These are phyloP conservation scores for Papiliotrema nemorosa DNA, from an alignment of 1,284 basidiomycete genomes.

Conservation along the genomic window DNA sequence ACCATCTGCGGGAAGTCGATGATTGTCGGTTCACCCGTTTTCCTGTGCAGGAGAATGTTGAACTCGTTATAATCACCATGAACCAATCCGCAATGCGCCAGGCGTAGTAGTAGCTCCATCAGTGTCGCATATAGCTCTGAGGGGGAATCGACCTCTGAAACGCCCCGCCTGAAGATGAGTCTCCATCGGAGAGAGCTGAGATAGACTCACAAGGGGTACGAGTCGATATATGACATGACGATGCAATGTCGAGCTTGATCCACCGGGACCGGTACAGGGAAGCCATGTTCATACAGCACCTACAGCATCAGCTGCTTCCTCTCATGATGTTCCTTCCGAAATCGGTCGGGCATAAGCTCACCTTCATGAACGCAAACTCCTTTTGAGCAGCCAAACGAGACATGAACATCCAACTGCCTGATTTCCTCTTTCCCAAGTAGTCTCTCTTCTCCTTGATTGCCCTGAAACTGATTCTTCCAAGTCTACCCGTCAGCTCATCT, in stretches of 20 bases:
- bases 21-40: slow-evolving; percentile 77
- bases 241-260: slow-evolving; percentile 94
- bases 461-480: slow-evolving; percentile 94
- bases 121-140: slow-evolving; percentile 85
- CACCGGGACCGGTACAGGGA: slow-evolving; percentile 89
- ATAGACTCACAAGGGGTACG: slow-evolving; percentile 77
- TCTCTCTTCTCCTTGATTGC: slow-evolving; percentile 96
- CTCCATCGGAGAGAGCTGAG: neutral
- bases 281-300: slow-evolving; percentile 89
- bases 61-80: slow-evolving; percentile 99
- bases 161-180: slow-evolving; percentile 63
- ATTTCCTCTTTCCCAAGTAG: slow-evolving; percentile 92
- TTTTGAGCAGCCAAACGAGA: slow-evolving; percentile 92
- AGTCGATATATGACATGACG: slow-evolving; percentile 93
- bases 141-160: slow-evolving; percentile 75
- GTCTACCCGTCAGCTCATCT: slow-evolving; percentile 23
- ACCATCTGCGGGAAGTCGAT: slow-evolving; percentile 99
- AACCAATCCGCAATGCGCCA: slow-evolving; percentile 88
- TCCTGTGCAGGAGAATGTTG: slow-evolving; percentile 87
- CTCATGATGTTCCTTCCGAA: neutral
- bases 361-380: slow-evolving; percentile 99
- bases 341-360: slow-evolving; percentile 35
- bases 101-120: slow-evolving; percentile 94
- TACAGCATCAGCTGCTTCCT: slow-evolving; percentile 36
- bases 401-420: slow-evolving; percentile 99